Evolutionary conservation across 164 flowering plant species (phyloP), one percentile per base, ranked within the genome.

Genomic region (Santalum album): DNA sequence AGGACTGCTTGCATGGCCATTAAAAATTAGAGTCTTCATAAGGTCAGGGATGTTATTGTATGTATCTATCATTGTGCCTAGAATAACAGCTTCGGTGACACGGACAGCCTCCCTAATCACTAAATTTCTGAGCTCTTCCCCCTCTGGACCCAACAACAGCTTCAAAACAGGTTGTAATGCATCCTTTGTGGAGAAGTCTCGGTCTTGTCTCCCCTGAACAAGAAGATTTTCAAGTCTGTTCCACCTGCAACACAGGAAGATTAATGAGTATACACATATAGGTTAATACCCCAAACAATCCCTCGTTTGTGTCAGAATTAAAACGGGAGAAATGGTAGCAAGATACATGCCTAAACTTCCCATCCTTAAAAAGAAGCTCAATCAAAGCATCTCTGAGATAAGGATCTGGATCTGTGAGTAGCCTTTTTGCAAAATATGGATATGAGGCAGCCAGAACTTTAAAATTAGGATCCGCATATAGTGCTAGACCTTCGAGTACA

Each of bases 391-490:
- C 98, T 75, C 98, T 83, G 53, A 92, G 94, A 64, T 92, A 92
- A 18, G 96, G 98, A 72, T 89, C 87, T 54, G 94, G 89, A 78
- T 92, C 98, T 6, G 98, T 92, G 39, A 92, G 88, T 65, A 92
- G 96, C 73, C 96, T 89, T 74, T 92, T 92, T 36, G 98, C 98
- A 75, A 92, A 92, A 69, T 92, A 92, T 21, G 98, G 98, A 75
- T 92, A 92, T 46, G 98, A 92, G 21, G 98, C 98, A 68, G 98
- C 98, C 67, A 92, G 66, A 55, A 89, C 95, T 71, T 92, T 92
- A 66, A 92, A 92, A 66, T 92, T 80, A 24, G 98, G 98, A 69
- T 92, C 98, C 54, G 96, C 98, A 76, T 83, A 79, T 43, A 92
- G 86, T 4, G 98, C 98, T 68, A 92, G 72, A 25, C 98, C 98